Evolutionary conservation across 495 filamentous ascomycete species (phyloP).

Genomic region (Entonaema liquescens): DNA sequence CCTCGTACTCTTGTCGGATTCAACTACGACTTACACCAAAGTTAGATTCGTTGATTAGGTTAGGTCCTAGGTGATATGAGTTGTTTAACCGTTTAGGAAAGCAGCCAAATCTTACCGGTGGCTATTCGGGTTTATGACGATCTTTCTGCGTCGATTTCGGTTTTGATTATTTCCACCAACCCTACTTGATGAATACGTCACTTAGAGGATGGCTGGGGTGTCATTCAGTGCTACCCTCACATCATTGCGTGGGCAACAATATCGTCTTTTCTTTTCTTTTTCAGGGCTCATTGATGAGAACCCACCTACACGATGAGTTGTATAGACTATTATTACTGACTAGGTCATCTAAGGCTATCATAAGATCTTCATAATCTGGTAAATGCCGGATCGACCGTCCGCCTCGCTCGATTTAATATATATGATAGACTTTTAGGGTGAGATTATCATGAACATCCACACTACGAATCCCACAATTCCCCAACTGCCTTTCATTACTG

Average conservation of each 20-base stretch:
- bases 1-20: constrained; percentile 5
- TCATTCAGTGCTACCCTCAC: constrained; percentile 37
- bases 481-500: constrained; percentile 8
- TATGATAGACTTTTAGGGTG: not conserved
- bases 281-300: not conserved
- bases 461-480: not conserved
- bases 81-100: constrained; percentile 36
- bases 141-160: constrained; percentile 32
- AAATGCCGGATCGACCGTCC: constrained; percentile 13
- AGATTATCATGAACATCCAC: not conserved
- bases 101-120: constrained; percentile 31
- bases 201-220: constrained; percentile 33
- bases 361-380: not conserved
- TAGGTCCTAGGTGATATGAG: constrained; percentile 5
- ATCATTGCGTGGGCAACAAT: constrained; percentile 27
- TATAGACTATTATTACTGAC: constrained; percentile 3
- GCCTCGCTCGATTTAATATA: constrained; percentile 9
- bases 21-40: not conserved
- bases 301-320: not conserved
- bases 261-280: constrained; percentile 2
- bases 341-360: not conserved
- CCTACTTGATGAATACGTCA: constrained; percentile 31
- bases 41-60: constrained; percentile 1
- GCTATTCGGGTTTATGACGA: constrained; percentile 44
- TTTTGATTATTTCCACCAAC: constrained; percentile 40